Evolutionary conservation across 1,284 basidiomycete genomes (phyloP), one percentile per base, ranked within the genome.

Genomic region (Cutaneotrichosporon cyanovorans): DNA sequence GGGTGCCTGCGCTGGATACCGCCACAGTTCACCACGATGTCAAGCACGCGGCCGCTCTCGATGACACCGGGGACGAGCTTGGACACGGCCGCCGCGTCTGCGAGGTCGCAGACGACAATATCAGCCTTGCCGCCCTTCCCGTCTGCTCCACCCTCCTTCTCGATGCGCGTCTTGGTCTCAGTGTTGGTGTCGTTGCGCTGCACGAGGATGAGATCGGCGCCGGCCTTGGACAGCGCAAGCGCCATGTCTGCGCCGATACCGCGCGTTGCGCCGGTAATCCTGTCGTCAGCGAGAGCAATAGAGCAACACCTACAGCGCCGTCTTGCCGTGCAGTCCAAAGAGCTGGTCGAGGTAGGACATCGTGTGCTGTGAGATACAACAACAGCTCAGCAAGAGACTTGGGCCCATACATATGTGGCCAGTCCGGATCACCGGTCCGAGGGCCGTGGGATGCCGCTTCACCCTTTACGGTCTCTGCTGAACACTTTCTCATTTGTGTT

Each of bases 11-110:
- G 78, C 70, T 95, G 90, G 60, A 96, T 95, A 40, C 91, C 92
- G 37, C 87, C 92, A 68, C 90, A 95, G 72, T 96, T 93, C 67
- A 96, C 80, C 39, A 96, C 79, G 57, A 95, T 77, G 67, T 95
- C 82, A 56, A 96, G 83, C 46, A 80, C 73, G 46, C 60, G 55
- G 6, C 70, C 70, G 36, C 74, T 78, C 75, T 83, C 79, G 49
- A 75, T 69, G 19, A 56, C 42, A 1, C 39, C 72, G 16, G 83
- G 74, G 21, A 87, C 85, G 42, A 75, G 73, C 42, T 78, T 74
- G 59, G 78, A 81, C 56, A 93, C 85, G 23, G 77, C 74, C 22
- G 77, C 72, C 31, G 83, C 72, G 62, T 87, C 79, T 18, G 78
- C 75, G 19, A 95, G 76, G 70, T 96, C 87, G 63, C 84, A 86